These are phyloP conservation scores for Talaromyces piceae DNA, from an alignment of 2,329 filamentous ascomycete species.

Conservation along the genomic window DNA sequence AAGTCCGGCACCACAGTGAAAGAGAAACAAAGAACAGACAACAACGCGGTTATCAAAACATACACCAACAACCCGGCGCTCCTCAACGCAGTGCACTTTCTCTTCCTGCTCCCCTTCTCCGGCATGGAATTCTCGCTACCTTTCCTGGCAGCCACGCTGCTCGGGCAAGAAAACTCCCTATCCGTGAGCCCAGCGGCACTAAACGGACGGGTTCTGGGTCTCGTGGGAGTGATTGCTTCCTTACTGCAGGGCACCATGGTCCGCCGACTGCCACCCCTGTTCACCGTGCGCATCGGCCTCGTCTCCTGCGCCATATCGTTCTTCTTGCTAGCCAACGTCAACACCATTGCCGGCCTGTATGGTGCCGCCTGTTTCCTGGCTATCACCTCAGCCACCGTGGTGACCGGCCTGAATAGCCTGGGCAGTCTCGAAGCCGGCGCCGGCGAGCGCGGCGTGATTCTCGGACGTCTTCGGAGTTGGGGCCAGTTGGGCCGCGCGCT, in stretches of 20 bases:
- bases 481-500: conserved; percentile 83
- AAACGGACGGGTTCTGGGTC: conserved; percentile 80
- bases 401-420: conserved; percentile 85
- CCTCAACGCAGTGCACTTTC: conserved; percentile 78
- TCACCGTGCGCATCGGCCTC: conserved; percentile 73
- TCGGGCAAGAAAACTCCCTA: conserved; percentile 62
- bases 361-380: conserved; percentile 75
- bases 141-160: conserved; percentile 95
- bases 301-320: conserved; percentile 72
- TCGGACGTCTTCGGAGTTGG: conserved; percentile 71
- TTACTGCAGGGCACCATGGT: conserved; percentile 91
- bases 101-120: conserved; percentile 93
- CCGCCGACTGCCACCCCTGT: conserved; percentile 70
- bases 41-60: conserved; percentile 16
- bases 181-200: conserved; percentile 52
- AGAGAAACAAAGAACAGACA: conserved; percentile 19
- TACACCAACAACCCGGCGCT: conserved; percentile 76
- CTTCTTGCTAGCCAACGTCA: conserved; percentile 64
- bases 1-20: conserved; percentile 7
- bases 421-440: conserved; percentile 81
- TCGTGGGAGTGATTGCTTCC: conserved; percentile 83
- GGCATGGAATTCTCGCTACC: conserved; percentile 97
- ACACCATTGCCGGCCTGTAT: conserved; percentile 65
- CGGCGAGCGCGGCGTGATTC: conserved; percentile 73
- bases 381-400: conserved; percentile 86